Conservation (phyloP, 2,329 filamentous ascomycete species). For the Zasmidium angulare region DNA sequence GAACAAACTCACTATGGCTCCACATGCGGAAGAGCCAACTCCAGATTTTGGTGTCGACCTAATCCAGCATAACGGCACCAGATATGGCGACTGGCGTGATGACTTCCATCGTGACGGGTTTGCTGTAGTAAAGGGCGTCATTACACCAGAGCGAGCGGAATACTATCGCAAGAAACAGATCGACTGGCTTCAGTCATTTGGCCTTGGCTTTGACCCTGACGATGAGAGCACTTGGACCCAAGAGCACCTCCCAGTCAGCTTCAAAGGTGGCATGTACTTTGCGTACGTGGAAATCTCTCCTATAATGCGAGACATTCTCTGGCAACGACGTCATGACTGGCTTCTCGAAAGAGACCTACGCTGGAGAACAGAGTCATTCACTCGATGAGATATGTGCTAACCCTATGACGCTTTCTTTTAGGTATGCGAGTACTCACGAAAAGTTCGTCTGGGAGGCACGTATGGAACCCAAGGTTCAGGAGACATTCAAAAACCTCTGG, state of each 20-base stretch:
- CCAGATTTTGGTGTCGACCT: constrained; percentile 22
- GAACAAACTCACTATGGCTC: constrained; percentile 7
- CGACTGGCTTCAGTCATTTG: constrained; percentile 34
- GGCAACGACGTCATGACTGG: too few relatives aligned
- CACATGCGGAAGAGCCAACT: constrained; percentile 18
- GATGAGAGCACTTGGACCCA: constrained; percentile 43
- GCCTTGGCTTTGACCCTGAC: constrained; percentile 32
- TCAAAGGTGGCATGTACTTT: constrained; percentile 49
- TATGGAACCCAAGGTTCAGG: constrained; percentile 43
- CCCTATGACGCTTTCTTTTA: too few relatives aligned
- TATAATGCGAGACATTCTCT: too few relatives aligned
- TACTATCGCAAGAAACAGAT: constrained; percentile 34
- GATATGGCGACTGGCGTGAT: constrained; percentile 34
- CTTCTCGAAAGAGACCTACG: too few relatives aligned
- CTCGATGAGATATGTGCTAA: too few relatives aligned
- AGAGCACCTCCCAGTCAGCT: constrained; percentile 45
- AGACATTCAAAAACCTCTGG: constrained; percentile 46
- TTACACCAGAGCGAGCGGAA: constrained; percentile 26
- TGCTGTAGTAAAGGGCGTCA: constrained; percentile 32
- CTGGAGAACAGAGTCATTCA: too few relatives aligned
- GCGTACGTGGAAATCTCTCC: too few relatives aligned
- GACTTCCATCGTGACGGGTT: constrained; percentile 33
- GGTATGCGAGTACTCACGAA: constrained; percentile 43
- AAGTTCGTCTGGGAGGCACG: constrained; percentile 46
- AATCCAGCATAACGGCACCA: constrained; percentile 20